Percentiles rank a stretch among this genome's conserved stretches.
Evolutionary conservation across 2,329 filamentous ascomycete genomes (phyloP).

Genomic region (Aspergillus flavus): DNA sequence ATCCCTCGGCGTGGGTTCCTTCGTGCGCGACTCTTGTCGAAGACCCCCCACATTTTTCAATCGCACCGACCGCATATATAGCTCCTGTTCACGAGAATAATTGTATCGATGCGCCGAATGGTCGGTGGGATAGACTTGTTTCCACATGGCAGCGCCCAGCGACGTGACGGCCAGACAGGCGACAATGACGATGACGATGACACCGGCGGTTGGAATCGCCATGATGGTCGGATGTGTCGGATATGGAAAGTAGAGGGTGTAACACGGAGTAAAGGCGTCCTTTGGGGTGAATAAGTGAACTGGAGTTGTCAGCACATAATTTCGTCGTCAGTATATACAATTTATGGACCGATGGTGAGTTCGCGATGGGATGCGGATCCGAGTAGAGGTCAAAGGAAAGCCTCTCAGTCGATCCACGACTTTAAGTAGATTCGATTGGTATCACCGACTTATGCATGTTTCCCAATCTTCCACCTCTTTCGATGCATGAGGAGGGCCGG

Average conservation of each 20-base stretch:
- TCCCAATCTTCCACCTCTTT: background rate
- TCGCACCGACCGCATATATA: constrained; percentile 37
- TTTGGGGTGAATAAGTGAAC: background rate
- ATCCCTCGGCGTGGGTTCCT: constrained; percentile 1
- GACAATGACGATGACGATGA: constrained; percentile 38
- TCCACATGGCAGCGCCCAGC: constrained; percentile 33
- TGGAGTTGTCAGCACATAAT: background rate
- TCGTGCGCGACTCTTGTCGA: constrained; percentile 23
- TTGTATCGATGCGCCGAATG: constrained; percentile 20
- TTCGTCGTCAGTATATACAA: too few relatives aligned
- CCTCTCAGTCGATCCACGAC: background rate
- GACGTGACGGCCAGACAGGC: constrained; percentile 32
- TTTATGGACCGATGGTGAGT: background rate
- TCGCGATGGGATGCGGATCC: background rate
- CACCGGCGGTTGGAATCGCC: constrained; percentile 26
- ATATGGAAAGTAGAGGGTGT: background rate
- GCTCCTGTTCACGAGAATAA: constrained; percentile 30
- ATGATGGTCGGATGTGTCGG: constrained; percentile 10
- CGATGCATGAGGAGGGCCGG: background rate
- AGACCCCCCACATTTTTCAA: constrained; percentile 28
- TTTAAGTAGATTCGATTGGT: background rate
- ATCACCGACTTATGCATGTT: background rate
- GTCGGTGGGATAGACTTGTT: constrained; percentile 26
- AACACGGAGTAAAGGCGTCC: background rate
- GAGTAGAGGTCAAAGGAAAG: background rate